phyloP scores from a whole-genome alignment of 768 basidiomycete genomes.

The Boletus barrowsii region DNA sequence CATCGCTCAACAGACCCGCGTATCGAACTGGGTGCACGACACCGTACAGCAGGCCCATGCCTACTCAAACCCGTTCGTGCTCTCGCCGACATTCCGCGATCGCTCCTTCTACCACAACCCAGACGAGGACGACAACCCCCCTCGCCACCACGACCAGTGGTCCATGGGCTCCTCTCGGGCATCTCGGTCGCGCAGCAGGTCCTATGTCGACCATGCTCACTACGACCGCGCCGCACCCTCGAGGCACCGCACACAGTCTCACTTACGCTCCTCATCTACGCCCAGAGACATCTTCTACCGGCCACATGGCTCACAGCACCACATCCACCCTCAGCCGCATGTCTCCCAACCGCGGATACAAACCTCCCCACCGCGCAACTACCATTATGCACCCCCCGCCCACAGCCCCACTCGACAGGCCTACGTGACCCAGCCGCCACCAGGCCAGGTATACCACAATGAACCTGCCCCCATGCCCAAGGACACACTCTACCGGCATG shows the following conservation, averaged over 20 bases:
- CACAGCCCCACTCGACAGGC: constrained; percentile 15
- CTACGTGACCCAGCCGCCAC: constrained; percentile 27
- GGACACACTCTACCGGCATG: constrained; percentile 15
- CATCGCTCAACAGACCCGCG: constrained; percentile 44
- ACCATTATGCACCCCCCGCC: constrained; percentile 15
- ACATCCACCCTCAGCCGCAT: constrained; percentile 20
- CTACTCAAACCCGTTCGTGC: constrained; percentile 28
- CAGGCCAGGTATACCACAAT: constrained; percentile 26
- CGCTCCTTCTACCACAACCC: constrained; percentile 27
- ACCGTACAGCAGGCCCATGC: constrained; percentile 33
- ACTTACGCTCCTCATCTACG: constrained; percentile 21
- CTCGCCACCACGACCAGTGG: constrained; percentile 16
- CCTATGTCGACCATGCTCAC: constrained; percentile 21
- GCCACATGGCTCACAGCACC: constrained; percentile 5
- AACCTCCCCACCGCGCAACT: constrained; percentile 16
- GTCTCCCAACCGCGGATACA: constrained; percentile 13
- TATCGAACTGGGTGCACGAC: constrained; percentile 49
- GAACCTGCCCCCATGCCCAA: constrained; percentile 13
- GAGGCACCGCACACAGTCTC: constrained; percentile 24
- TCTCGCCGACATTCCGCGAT: constrained; percentile 30
- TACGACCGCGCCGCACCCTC: constrained; percentile 16
- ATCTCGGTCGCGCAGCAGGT: constrained; percentile 21
- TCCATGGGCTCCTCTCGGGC: constrained; percentile 22
- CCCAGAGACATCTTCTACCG: constrained; percentile 19
- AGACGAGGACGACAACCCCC: not conserved